Conservation (phyloP, 2,329 filamentous ascomycete genomes). For the Diaporthe amygdali region DNA sequence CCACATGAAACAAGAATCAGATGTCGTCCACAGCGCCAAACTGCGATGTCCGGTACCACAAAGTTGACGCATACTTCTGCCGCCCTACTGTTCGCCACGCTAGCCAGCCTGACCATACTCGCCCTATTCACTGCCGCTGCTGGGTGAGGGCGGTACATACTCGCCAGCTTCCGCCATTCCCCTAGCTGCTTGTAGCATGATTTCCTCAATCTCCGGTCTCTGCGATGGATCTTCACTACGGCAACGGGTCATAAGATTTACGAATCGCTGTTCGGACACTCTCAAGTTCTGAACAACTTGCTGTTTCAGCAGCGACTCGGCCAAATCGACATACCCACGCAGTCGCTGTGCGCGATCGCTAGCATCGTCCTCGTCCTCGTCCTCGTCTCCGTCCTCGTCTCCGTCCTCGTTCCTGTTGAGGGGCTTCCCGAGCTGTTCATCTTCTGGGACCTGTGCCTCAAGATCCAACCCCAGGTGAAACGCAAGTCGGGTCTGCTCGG, state of each 20-base stretch:
- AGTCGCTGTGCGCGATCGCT: neutral
- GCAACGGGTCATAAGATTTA: neutral
- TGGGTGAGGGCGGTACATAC: neutral
- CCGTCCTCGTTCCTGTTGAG: neutral
- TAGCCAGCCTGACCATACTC: neutral
- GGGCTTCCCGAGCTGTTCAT: neutral
- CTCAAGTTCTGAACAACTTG: neutral
- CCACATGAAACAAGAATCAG: neutral
- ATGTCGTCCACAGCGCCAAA: neutral
- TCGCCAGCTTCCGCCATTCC: constrained; percentile 7
- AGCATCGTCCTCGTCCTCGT: neutral
- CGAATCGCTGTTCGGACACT: neutral
- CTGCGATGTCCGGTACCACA: neutral
- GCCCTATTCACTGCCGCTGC: too few species aligned
- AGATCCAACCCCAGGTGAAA: neutral
- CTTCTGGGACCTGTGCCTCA: neutral
- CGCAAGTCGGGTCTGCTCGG: neutral
- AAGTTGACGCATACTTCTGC: neutral
- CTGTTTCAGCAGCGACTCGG: neutral
- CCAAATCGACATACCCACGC: neutral
- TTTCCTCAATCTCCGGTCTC: neutral
- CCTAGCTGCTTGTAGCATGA: neutral
- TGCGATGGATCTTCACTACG: neutral
- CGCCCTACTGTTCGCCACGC: neutral
- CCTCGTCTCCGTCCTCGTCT: neutral